A percentile compares a stretch with the other conserved stretches of the same genome.
Conservation (phyloP, 768 basidiomycete species). For the Grammothele lineata region DNA sequence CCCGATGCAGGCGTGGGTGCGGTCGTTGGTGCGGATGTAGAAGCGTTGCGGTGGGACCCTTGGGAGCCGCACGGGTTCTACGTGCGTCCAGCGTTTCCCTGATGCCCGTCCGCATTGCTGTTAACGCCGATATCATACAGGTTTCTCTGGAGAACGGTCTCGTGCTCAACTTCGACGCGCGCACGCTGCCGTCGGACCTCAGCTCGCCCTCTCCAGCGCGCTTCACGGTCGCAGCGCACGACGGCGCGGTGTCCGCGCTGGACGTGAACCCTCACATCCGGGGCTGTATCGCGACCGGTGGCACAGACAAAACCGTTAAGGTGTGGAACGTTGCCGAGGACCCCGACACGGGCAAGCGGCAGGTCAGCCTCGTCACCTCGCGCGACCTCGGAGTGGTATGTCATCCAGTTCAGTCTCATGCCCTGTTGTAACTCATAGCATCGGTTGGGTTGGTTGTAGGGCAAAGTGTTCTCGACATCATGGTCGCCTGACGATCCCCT, state of each 20-base stretch:
- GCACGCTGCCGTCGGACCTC: slow-evolving; percentile 72
- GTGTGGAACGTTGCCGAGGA: slow-evolving; percentile 88
- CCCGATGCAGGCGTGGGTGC: slow-evolving; percentile 82
- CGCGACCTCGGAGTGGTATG: slow-evolving; percentile 88
- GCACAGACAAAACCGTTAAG: slow-evolving; percentile 92
- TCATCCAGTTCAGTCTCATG: slow-evolving; percentile 10
- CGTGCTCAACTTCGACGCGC: slow-evolving; percentile 88
- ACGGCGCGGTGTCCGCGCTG: slow-evolving; percentile 82
- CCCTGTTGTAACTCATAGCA: background rate
- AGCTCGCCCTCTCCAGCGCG: slow-evolving; percentile 60
- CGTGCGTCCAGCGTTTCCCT: slow-evolving; percentile 40
- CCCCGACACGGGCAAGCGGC: slow-evolving; percentile 54
- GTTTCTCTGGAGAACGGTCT: slow-evolving; percentile 94
- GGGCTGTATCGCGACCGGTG: slow-evolving; percentile 91
- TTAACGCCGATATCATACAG: slow-evolving; percentile 33
- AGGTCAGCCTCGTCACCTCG: slow-evolving; percentile 80
- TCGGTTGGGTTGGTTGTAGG: slow-evolving; percentile 43
- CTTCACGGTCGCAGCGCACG: slow-evolving; percentile 92
- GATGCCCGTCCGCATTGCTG: background rate
- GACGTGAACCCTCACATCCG: slow-evolving; percentile 89
- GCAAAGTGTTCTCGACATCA: slow-evolving; percentile 89
- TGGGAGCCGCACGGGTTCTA: slow-evolving; percentile 88
- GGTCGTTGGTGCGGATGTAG: slow-evolving; percentile 86
- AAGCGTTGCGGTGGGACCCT: slow-evolving; percentile 93
- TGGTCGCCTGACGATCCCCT: slow-evolving; percentile 96